phyloP scores from a whole-genome alignment of 2,329 filamentous ascomycete genomes.

The Arthrobotrys pseudoclavata region DNA sequence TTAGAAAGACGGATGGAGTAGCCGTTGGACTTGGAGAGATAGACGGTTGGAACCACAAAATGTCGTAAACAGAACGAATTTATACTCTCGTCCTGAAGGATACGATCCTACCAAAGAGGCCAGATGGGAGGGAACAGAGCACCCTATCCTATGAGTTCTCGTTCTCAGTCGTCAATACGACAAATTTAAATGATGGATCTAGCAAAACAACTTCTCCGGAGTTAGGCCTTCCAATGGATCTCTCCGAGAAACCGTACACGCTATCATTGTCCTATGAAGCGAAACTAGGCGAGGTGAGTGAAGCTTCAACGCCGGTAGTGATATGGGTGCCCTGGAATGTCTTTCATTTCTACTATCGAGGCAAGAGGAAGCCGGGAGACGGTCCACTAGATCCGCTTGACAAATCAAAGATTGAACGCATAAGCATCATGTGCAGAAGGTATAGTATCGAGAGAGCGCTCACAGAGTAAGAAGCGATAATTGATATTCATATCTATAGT shows the following conservation, averaged over 20 bases:
- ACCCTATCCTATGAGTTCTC: slow-evolving; percentile 81
- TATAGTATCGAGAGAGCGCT: slow-evolving; percentile 64
- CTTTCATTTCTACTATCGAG: slow-evolving; percentile 80
- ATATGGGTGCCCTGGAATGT: slow-evolving; percentile 75
- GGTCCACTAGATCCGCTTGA: slow-evolving; percentile 74
- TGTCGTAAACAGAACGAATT: slow-evolving; percentile 63
- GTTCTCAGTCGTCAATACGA: slow-evolving; percentile 68
- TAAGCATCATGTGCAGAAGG: slow-evolving; percentile 87
- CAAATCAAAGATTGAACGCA: slow-evolving; percentile 73
- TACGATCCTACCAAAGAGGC: slow-evolving; percentile 67
- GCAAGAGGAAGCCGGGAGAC: slow-evolving; percentile 74
- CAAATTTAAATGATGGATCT: slow-evolving; percentile 64
- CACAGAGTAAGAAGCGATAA: neutral
- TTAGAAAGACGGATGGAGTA: slow-evolving; percentile 73
- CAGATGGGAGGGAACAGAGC: slow-evolving; percentile 78
- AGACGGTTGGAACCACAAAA: slow-evolving; percentile 55
- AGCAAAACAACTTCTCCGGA: neutral
- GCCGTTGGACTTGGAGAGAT: slow-evolving; percentile 51
- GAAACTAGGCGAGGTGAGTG: neutral
- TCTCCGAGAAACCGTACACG: neutral
- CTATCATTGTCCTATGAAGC: neutral
- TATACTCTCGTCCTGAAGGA: slow-evolving; percentile 85
- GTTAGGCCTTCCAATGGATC: neutral
- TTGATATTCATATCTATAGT: slow-evolving; percentile 17
- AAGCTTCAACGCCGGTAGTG: slow-evolving; percentile 46